Conservation (phyloP, 352 stramenopile genomes). For the Pythium aquatile region DNA sequence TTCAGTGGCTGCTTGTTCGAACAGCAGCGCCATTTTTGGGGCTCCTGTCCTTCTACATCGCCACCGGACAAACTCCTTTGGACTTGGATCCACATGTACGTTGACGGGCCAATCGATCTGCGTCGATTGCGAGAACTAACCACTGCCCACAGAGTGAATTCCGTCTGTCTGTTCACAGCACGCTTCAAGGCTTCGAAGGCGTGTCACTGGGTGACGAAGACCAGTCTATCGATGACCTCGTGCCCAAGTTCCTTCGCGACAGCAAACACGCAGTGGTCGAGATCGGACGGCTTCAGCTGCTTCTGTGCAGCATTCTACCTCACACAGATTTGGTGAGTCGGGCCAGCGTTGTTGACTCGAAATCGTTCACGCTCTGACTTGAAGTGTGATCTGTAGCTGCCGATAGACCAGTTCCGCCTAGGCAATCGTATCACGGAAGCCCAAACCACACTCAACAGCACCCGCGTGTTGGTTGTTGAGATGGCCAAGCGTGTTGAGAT, state of each 20-base stretch:
- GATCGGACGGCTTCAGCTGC: conserved; percentile 22
- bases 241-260: conserved; percentile 9
- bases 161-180: conserved; percentile 24
- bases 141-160: conserved; percentile 21
- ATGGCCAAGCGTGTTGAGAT: conserved; percentile 11
- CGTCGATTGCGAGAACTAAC: background rate
- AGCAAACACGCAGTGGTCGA: background rate
- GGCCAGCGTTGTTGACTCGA: background rate
- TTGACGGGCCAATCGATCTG: conserved; percentile 5
- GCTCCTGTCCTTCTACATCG: conserved; percentile 49
- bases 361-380: background rate
- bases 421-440: conserved; percentile 4
- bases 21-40: conserved; percentile 50
- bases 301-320: conserved; percentile 21
- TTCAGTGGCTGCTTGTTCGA: conserved; percentile 59
- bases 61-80: conserved; percentile 41
- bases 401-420: conserved; percentile 12
- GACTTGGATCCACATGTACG: conserved; percentile 53
- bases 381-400: conserved; percentile 4
- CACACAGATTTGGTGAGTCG: conserved; percentile 17
- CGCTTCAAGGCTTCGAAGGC: conserved; percentile 13
- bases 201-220: background rate
- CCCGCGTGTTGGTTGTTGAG: conserved; percentile 4
- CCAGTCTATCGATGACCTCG: background rate
- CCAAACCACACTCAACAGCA: conserved; percentile 3